Evolutionary conservation across 139 green algal genomes (phyloP), one percentile per base, ranked within the genome.

Genomic region (Ettlia oleoabundans): DNA sequence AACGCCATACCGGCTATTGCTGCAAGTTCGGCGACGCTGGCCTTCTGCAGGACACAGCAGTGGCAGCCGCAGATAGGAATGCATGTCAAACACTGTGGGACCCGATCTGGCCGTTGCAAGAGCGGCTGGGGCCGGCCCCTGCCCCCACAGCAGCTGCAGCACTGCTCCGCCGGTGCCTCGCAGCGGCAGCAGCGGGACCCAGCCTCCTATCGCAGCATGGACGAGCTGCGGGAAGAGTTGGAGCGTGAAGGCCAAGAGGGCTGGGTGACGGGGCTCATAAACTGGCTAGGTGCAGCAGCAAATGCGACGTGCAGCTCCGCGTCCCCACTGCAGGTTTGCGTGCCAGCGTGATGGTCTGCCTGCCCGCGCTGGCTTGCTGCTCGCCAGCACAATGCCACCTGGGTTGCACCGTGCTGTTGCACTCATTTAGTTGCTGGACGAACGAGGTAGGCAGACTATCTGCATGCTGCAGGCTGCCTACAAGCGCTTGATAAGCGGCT

Each of bases 161-260:
- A n/a, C n/a, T n/a, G n/a, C n/a, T 4, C 70, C 8, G 42, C 42
- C 15, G 10, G 37, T 53, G 42, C 70, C 30, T 32, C 40, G 15
- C 52, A 68, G 53, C 73, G 73, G 43, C 73, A 30, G 53, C 73
- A 67, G 73, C 73, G 73, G 2, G 73, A 80, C 53, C 53, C 73
- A 0, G 35, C 53, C 3, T n/a, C 35, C 5, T 80, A 80, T 53
- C 37, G 73, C 53, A 68, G 52, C 53, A 80, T 80, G 73, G 73
- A 80, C 18, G 73, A 68, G 35, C 52, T 80, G 52, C 37, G 73
- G 19, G 24, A 37, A 19, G 73, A 67, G 53, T 53, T 80, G 37
- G 73, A 80, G 73, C 3, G 52, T 10, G 73, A 51, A 28, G 47
- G 28, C 21, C 40, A 65, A 37, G 53, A 35, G 41, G 53, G 35